A percentile compares a stretch with the other conserved stretches of the same genome.
Conservation (phyloP, 306 rosid genomes). For the Morella rubra region DNA sequence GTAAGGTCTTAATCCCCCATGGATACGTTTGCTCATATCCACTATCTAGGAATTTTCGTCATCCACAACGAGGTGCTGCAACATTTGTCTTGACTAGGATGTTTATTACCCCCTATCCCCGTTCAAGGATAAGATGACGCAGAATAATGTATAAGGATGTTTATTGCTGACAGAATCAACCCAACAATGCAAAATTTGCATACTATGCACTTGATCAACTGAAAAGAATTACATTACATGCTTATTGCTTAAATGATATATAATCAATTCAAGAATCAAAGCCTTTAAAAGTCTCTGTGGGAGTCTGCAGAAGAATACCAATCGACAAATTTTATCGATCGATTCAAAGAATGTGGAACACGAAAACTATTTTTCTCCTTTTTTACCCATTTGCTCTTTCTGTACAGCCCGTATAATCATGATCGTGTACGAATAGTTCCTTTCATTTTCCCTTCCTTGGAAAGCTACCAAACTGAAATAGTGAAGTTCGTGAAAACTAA, state of each 20-base stretch:
- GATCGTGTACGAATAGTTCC: slow-evolving; percentile 18
- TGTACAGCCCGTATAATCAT: slow-evolving; percentile 27
- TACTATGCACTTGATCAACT: not conserved
- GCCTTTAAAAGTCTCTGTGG: not conserved
- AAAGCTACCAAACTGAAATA: slow-evolving; percentile 14
- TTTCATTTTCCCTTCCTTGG: slow-evolving; percentile 1
- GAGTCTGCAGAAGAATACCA: slow-evolving; percentile 6
- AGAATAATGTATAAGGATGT: no score
- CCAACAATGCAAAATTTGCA: no score
- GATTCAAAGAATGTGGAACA: slow-evolving; percentile 10
- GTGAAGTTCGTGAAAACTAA: slow-evolving; percentile 20
- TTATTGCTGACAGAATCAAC: no score
- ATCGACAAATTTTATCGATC: slow-evolving; percentile 12
- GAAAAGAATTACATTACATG: not conserved
- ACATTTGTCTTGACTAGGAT: not conserved
- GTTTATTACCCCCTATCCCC: not conserved
- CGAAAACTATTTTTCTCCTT: slow-evolving; percentile 12
- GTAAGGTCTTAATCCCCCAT: no score
- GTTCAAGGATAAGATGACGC: not conserved
- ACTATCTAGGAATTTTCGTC: not conserved
- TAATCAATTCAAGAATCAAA: not conserved
- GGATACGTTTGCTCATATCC: not conserved
- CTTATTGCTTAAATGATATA: not conserved
- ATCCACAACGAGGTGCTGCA: not conserved
- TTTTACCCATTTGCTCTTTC: slow-evolving; percentile 6